These are phyloP conservation scores for Begonia fuchsioides DNA, from an alignment of 306 rosid genomes.

Conservation along the genomic window DNA sequence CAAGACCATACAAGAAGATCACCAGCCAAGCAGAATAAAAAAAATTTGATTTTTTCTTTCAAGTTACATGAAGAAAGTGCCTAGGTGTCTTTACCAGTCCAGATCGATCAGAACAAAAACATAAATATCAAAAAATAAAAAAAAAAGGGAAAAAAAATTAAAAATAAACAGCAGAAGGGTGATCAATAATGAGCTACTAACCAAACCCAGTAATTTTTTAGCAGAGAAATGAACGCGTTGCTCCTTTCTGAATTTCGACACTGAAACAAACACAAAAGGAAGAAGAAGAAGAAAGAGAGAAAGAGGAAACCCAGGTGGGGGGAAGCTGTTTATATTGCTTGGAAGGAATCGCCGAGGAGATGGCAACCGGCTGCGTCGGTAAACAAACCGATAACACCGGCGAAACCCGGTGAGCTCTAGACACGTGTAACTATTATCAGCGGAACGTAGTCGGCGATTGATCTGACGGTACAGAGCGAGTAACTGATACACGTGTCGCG, in stretches of 20 bases:
- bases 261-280: constrained; percentile 3
- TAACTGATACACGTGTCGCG: constrained; percentile 14
- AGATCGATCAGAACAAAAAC: constrained; percentile 29
- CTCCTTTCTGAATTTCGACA: constrained; percentile 11
- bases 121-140: not conserved
- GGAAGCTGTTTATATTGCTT: constrained; percentile 16
- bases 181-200: constrained; percentile 27
- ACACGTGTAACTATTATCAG: constrained; percentile 17
- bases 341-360: constrained; percentile 26
- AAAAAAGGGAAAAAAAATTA: not conserved
- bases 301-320: not conserved
- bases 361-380: constrained; percentile 28
- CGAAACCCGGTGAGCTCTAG: constrained; percentile 6
- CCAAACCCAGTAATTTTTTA: constrained; percentile 19
- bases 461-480: constrained; percentile 19
- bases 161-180: not conserved
- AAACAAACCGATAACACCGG: constrained; percentile 16
- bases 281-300: constrained; percentile 1
- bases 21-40: not conserved
- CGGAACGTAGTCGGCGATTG: constrained; percentile 15
- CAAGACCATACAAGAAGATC: constrained; percentile 12
- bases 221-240: constrained; percentile 11
- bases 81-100: constrained; percentile 4
- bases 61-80: too few species aligned
- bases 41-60: too few species aligned